Evolutionary conservation across 2,329 filamentous ascomycete species (phyloP).

Genomic region (Zasmidium cellare): DNA sequence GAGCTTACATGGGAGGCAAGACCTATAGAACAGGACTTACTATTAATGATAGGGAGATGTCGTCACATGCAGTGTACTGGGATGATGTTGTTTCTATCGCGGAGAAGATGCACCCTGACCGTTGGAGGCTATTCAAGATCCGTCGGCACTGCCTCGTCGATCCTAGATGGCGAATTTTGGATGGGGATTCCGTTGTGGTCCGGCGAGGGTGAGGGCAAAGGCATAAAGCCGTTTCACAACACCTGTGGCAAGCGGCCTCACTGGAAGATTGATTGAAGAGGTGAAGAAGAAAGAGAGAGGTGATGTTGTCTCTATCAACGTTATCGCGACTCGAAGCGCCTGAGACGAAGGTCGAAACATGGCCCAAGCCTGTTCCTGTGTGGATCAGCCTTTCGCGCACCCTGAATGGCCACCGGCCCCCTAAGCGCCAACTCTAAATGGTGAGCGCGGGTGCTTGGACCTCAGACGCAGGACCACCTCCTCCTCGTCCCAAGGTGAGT

Average conservation of each 20-base stretch:
- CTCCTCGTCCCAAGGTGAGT: neutral
- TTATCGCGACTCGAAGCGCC: too few relatives aligned
- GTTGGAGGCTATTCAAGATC: neutral
- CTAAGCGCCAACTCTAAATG: neutral
- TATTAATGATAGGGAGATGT: too few relatives aligned
- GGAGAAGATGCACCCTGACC: neutral
- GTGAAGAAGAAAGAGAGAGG: too few relatives aligned
- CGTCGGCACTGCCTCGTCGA: neutral
- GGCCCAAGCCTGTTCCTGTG: neutral
- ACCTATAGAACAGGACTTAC: too few relatives aligned
- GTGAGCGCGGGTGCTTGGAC: neutral
- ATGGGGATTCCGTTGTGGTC: neutral
- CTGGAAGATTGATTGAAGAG: too few relatives aligned
- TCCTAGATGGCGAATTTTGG: neutral
- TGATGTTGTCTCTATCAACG: too few relatives aligned
- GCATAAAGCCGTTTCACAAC: too few relatives aligned
- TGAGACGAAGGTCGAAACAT: too few relatives aligned
- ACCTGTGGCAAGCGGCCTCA: too few relatives aligned
- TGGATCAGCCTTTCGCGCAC: neutral
- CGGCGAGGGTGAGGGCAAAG: neutral
- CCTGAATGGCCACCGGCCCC: neutral
- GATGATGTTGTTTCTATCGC: too few relatives aligned
- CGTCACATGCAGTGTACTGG: too few relatives aligned
- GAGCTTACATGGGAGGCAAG: neutral
- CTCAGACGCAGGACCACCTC: too few relatives aligned